Evolutionary conservation across 495 filamentous ascomycete species (phyloP), one percentile per base, ranked within the genome.

Genomic region (Penicillium manginii): DNA sequence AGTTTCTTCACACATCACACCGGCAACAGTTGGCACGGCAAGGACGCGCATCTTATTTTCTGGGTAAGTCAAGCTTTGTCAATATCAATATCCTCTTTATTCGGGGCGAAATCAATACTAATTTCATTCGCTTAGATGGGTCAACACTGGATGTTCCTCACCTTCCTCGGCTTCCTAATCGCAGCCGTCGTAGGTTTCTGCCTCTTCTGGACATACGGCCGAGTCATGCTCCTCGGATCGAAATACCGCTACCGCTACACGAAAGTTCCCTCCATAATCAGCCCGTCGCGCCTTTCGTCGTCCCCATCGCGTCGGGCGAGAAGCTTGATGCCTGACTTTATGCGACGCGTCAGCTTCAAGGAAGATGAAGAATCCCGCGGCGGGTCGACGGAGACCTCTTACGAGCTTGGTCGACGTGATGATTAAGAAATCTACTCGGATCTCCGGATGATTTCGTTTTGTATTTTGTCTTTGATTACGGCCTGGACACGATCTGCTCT

Each of bases 1-100:
- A 88, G 85, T 59, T 92, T 93, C 78, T 93, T 93, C 67, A 87
- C 83, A 18, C 86, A 90, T 62, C 83, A 89, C 61, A 79, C 81
- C 32, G 90, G 90, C 18, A 90, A 84, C 71, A 88, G 84, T 64
- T 92, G 90, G 90, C 90, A 93, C 66, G 82, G 82, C 19, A 84
- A 81, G 56, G 90, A 93, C 63, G 90, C 90, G 9, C 77, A 81
- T 64, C 69, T 91, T 4, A 91, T 93, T 63, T 91, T 93, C 71
- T 93, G 90, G 88, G 78, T 83, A 70, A 65, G 78, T 56, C 3
- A n/a, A 19, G 0, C 2, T 4, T 17, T 7, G 22, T 47, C 45
- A 4, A 15, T 26, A 2, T 23, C 21, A 10, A 7, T 49, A 21
- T 11, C 22, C 21, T 17, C 21, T 4, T 49, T 5, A 12, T 7